These are phyloP conservation scores for Craspedostauros australis DNA, from an alignment of 108 stramenopile species.

Conservation along the genomic window DNA sequence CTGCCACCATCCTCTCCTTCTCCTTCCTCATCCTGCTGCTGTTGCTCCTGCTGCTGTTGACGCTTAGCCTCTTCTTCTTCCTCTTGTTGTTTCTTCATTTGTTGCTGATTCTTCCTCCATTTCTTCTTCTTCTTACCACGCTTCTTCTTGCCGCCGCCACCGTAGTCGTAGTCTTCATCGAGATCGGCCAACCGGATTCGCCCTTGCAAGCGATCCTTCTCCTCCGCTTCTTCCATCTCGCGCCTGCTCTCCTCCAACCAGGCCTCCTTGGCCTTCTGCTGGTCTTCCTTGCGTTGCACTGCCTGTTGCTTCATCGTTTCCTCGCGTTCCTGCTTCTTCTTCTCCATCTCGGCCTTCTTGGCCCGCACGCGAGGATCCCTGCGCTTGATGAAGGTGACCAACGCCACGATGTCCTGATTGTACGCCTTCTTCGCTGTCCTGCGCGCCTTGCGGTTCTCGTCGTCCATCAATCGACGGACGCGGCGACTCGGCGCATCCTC, in stretches of 20 bases:
- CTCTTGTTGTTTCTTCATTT: slow-evolving; percentile 24
- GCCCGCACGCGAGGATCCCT: slow-evolving; percentile 78
- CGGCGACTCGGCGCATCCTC: slow-evolving; percentile 70
- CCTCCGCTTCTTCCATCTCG: slow-evolving; percentile 62
- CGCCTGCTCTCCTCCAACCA: slow-evolving; percentile 55
- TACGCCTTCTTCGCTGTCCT: slow-evolving; percentile 58
- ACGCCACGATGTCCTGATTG: slow-evolving; percentile 61
- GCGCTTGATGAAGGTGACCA: slow-evolving; percentile 77
- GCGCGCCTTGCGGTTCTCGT: slow-evolving; percentile 79
- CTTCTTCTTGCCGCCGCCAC: slow-evolving; percentile 53
- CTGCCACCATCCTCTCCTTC: slow-evolving; percentile 2
- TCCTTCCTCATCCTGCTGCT: slow-evolving; percentile 13
- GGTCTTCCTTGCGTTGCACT: slow-evolving; percentile 44
- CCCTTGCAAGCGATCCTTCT: slow-evolving; percentile 71
- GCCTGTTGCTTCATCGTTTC: slow-evolving; percentile 37
- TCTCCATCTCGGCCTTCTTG: slow-evolving; percentile 30
- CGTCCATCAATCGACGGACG: slow-evolving; percentile 77
- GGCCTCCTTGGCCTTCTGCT: slow-evolving; percentile 46
- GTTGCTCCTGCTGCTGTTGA: slow-evolving; percentile 5
- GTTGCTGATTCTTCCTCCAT: slow-evolving; percentile 19
- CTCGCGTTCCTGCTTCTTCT: slow-evolving; percentile 48
- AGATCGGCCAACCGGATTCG: slow-evolving; percentile 82
- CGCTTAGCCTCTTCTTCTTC: slow-evolving; percentile 13
- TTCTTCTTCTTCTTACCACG: slow-evolving; percentile 53
- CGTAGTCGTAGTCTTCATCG: slow-evolving; percentile 77